Conservation (phyloP, 495 filamentous ascomycete species). For the Xylaria curta region DNA sequence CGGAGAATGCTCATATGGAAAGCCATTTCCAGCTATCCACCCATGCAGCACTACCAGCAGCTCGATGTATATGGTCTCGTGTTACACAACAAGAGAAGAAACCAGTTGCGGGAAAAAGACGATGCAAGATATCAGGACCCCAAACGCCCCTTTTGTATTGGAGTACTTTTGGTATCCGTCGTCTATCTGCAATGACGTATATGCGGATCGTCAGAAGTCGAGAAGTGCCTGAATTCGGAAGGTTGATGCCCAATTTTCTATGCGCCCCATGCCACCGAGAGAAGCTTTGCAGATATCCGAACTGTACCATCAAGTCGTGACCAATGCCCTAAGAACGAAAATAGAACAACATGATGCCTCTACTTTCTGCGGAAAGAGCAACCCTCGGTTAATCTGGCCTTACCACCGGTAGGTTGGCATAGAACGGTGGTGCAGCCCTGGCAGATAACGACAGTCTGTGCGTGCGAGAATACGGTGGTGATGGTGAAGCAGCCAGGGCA, state of each 20-base stretch:
- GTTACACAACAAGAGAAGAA: slow-evolving; percentile 46
- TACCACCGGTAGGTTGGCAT: slow-evolving; percentile 98
- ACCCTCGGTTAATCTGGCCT: slow-evolving; percentile 95
- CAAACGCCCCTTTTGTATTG: slow-evolving; percentile 62
- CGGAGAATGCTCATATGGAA: slow-evolving; percentile 49
- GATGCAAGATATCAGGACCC: slow-evolving; percentile 91
- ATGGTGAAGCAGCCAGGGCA: slow-evolving; percentile 99
- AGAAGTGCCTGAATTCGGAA: slow-evolving; percentile 33
- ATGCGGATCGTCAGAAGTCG: slow-evolving; percentile 38
- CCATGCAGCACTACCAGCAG: slow-evolving; percentile 55
- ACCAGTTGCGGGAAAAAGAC: slow-evolving; percentile 53
- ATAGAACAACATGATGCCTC: slow-evolving; percentile 53
- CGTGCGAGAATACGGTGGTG: slow-evolving; percentile 99
- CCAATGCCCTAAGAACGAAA: slow-evolving; percentile 53
- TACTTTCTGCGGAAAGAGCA: slow-evolving; percentile 99
- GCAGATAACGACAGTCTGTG: slow-evolving; percentile 99
- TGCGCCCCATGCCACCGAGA: slow-evolving; percentile 55
- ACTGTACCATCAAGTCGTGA: slow-evolving; percentile 53
- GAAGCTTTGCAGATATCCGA: slow-evolving; percentile 60
- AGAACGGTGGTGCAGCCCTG: slow-evolving; percentile 95
- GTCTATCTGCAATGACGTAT: slow-evolving; percentile 71
- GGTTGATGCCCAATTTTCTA: slow-evolving; percentile 50
- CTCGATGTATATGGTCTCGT: slow-evolving; percentile 42
- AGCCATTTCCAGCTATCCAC: slow-evolving; percentile 60
- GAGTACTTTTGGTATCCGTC: slow-evolving; percentile 69